Conservation (phyloP, 2,329 filamentous ascomycete species). For the Calonectria hawksworthii region DNA sequence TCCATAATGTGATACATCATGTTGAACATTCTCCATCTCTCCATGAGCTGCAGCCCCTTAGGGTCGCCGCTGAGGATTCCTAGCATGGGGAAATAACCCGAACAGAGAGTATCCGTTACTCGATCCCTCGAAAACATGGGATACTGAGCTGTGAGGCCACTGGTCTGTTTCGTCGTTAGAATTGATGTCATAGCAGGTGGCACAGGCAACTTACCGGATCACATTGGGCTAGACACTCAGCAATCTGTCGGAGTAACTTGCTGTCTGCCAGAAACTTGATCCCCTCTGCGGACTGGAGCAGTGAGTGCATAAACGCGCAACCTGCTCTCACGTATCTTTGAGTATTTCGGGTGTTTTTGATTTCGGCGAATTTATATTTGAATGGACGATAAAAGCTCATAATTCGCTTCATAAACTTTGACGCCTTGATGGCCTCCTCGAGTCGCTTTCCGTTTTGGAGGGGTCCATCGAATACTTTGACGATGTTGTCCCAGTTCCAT, state of each 20-base stretch:
- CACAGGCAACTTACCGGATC: slow-evolving; percentile 75
- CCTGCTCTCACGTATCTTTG: slow-evolving; percentile 94
- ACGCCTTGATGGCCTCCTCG: slow-evolving; percentile 93
- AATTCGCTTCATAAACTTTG: slow-evolving; percentile 95
- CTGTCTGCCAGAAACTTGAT: slow-evolving; percentile 89
- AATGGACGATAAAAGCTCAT: slow-evolving; percentile 97
- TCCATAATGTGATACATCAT: slow-evolving; percentile 99
- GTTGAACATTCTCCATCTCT: slow-evolving; percentile 98
- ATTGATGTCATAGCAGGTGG: slow-evolving; percentile 24
- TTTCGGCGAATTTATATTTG: slow-evolving; percentile 93
- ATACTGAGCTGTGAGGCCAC: slow-evolving; percentile 82
- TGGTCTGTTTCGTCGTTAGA: slow-evolving; percentile 62
- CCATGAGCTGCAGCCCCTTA: slow-evolving; percentile 89
- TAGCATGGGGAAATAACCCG: slow-evolving; percentile 94
- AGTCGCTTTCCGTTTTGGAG: slow-evolving; percentile 91
- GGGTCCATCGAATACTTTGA: slow-evolving; percentile 92
- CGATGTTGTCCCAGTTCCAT: slow-evolving; percentile 97
- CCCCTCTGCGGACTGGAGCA: slow-evolving; percentile 89
- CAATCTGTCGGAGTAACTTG: slow-evolving; percentile 93
- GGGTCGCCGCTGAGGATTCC: slow-evolving; percentile 87
- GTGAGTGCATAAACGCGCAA: slow-evolving; percentile 87
- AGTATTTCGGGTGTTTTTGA: slow-evolving; percentile 91
- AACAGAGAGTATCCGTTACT: slow-evolving; percentile 87
- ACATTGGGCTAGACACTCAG: slow-evolving; percentile 95
- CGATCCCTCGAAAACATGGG: slow-evolving; percentile 91